Percentiles rank a stretch among this genome's conserved stretches.
These are phyloP conservation scores for Clitoria ternatea DNA, from an alignment of 306 rosid genomes.

Conservation along the genomic window DNA sequence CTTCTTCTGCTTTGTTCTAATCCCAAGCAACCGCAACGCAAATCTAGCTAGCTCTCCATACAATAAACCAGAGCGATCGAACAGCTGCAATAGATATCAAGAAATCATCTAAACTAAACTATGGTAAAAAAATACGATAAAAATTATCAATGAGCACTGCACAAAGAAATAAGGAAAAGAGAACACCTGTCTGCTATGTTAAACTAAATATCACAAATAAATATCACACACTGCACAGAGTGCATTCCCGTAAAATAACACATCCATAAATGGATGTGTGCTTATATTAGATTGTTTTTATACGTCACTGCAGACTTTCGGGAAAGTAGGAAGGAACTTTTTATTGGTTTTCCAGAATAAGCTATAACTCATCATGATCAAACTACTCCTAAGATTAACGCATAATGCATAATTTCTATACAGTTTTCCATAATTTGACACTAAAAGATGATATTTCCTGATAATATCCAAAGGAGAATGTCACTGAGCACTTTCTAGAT, in stretches of 20 bases:
- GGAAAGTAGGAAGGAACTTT: neutral
- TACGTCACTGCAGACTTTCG: neutral
- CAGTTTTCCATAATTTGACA: neutral
- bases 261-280: neutral
- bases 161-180: neutral
- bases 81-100: conserved; percentile 53
- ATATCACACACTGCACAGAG: neutral
- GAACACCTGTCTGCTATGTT: neutral
- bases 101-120: conserved; percentile 3
- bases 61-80: conserved; percentile 81
- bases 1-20: conserved; percentile 51
- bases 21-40: conserved; percentile 70
- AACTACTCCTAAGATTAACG: neutral
- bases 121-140: neutral
- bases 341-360: neutral
- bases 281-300: neutral
- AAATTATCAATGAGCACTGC: neutral
- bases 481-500: neutral
- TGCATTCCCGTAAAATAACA: neutral
- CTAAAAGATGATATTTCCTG: neutral
- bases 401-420: neutral
- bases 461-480: neutral
- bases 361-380: neutral
- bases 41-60: conserved; percentile 96
- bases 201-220: neutral